Evolutionary conservation across 805 yeast genomes (phyloP).

Genomic region (Clavispora carvajalis): DNA sequence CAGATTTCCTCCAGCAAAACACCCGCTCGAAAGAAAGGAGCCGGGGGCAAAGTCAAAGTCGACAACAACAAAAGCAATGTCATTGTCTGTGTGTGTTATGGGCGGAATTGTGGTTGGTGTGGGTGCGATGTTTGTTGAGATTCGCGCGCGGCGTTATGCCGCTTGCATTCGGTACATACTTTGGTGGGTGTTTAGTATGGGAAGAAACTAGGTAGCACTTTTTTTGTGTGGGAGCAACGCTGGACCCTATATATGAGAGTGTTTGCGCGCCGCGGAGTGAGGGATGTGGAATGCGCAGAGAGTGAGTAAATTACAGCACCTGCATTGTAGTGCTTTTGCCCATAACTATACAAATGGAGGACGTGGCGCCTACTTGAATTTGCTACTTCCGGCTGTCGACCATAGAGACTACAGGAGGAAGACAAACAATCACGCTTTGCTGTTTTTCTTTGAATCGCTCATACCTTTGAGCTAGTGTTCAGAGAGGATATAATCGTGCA

Average conservation of each 20-base stretch:
- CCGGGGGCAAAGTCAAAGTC: not conserved
- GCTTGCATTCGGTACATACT: slow-evolving; percentile 12
- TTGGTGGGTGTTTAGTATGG: slow-evolving; percentile 11
- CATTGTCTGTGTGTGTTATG: not conserved
- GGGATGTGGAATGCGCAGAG: slow-evolving; percentile 15
- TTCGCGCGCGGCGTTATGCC: slow-evolving; percentile 4
- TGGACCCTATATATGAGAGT: slow-evolving; percentile 16
- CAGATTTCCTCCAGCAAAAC: not conserved
- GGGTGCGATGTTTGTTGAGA: not conserved
- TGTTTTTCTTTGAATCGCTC: no score
- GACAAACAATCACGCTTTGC: no score
- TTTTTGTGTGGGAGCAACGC: slow-evolving; percentile 15
- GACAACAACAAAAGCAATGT: not conserved
- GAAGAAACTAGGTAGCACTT: slow-evolving; percentile 16
- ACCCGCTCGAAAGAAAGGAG: not conserved
- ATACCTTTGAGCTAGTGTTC: no score
- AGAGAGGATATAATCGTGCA: no score
- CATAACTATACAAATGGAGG: not conserved
- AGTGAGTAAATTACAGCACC: slow-evolving; percentile 14
- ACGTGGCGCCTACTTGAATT: not conserved
- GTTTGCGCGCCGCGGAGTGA: slow-evolving; percentile 13
- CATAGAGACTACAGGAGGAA: no score
- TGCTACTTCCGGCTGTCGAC: no score
- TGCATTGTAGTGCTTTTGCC: not conserved
- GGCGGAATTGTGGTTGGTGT: not conserved